Evolutionary conservation across 2,329 filamentous ascomycete genomes (phyloP).

Genomic region (Magnaporthiopsis incrustans): DNA sequence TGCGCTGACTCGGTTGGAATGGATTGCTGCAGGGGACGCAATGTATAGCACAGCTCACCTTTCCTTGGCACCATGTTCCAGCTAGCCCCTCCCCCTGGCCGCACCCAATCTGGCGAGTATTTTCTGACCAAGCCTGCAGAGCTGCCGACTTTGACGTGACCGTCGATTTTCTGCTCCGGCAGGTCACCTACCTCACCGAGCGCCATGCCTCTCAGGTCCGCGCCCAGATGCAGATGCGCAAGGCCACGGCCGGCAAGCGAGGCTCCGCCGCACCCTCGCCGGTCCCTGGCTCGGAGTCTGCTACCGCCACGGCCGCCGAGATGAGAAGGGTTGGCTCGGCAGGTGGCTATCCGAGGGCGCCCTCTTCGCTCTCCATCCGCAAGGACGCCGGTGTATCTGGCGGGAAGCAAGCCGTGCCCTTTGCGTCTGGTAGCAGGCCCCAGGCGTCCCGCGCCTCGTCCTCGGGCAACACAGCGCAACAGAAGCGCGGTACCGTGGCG

Average conservation of each 20-base stretch:
- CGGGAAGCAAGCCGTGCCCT: conserved; percentile 36
- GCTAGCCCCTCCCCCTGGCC: not conserved
- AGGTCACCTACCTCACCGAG: conserved; percentile 91
- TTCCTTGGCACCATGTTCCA: not conserved
- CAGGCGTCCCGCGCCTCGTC: conserved; percentile 40
- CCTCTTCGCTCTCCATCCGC: conserved; percentile 49
- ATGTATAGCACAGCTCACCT: conserved; percentile 1
- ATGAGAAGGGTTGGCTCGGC: conserved; percentile 45
- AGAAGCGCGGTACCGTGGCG: conserved; percentile 24
- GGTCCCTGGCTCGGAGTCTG: conserved; percentile 40
- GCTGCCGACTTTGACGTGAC: conserved; percentile 75
- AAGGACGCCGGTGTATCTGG: conserved; percentile 46
- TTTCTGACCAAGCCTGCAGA: conserved; percentile 28
- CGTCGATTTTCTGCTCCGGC: conserved; percentile 81
- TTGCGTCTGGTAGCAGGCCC: conserved; percentile 31
- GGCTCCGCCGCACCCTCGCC: conserved; percentile 50
- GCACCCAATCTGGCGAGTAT: conserved; percentile 5
- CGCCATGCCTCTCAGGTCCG: conserved; percentile 82
- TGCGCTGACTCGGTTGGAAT: not conserved
- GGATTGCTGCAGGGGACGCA: conserved; percentile 5
- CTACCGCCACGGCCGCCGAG: conserved; percentile 27
- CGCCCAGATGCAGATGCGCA: conserved; percentile 81
- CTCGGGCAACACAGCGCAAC: conserved; percentile 30
- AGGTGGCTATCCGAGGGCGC: conserved; percentile 31
- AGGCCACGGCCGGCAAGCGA: conserved; percentile 50